Evolutionary conservation across 345 rosid genomes (phyloP), one percentile per base, ranked within the genome.

Genomic region (Sonneratia caseolaris): DNA sequence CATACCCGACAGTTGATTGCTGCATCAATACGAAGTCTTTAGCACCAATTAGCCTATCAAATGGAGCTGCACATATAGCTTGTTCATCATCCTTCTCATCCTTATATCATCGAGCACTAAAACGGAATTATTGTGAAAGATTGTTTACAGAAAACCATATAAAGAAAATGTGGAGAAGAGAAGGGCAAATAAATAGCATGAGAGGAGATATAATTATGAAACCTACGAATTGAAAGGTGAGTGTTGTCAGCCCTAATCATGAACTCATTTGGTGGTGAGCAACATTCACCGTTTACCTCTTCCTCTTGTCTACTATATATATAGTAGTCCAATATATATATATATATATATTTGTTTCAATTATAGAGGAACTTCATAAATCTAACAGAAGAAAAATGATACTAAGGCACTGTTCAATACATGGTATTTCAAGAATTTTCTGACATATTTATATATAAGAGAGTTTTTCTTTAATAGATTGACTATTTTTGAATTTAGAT

Each of bases 261-360:
- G 74, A 76, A 71, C 79, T 82, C 76, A 79, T 80, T 76, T 82
- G 85, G 82, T 83, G 85, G 85, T 69, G 71, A 76, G 82, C 74
- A 79, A 75, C 82, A 71, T 76, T 79, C 80, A 40, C 55, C 37
- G 51, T 55, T 56, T 59, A 53, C 5, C 59, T 40, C 43, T 40
- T 8, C 43, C 43, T 40, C 43, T 4, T 47, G 51, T 47, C 15
- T 47, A 13, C 9, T 9, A 9, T 8, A 47, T 9, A 47, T 47
- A 8, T 40, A 4, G 13, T 13, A 4, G 51, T 13, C 51, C 14
- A 4, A 47, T 47, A 13, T 13, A 42, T 42, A 42, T 9, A 40
- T 40, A 40, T 4, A 4, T 42, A 9, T 4, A 42, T 42, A 4
- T 42, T 42, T 42, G 10, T 42, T 42, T 42, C 45, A 27, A 27